These are phyloP conservation scores for Diplodia scrobiculata DNA, from an alignment of 2,329 filamentous ascomycete genomes.

Conservation along the genomic window DNA sequence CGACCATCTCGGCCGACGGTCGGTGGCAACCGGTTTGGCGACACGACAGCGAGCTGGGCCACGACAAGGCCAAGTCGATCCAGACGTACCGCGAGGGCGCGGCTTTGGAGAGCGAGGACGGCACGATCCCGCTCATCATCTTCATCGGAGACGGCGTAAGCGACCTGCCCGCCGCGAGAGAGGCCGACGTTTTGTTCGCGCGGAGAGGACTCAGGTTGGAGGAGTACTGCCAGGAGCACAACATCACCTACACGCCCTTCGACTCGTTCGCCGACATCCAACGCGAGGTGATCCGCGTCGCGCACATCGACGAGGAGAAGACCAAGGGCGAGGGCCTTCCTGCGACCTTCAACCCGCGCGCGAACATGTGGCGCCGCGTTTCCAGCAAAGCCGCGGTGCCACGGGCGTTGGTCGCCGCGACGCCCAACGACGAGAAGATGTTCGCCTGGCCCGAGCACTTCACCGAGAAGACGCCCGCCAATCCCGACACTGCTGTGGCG, in stretches of 20 bases:
- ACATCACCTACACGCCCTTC: constrained; percentile 62
- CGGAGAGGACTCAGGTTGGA: constrained; percentile 65
- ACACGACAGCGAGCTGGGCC: constrained; percentile 65
- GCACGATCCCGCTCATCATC: constrained; percentile 65
- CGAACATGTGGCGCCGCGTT: constrained; percentile 67
- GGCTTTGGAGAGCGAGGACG: constrained; percentile 59
- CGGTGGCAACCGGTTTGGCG: constrained; percentile 67
- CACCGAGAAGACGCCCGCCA: constrained; percentile 30
- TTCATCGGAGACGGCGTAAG: constrained; percentile 72
- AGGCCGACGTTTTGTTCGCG: constrained; percentile 69
- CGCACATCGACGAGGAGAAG: constrained; percentile 61
- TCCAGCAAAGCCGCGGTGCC: constrained; percentile 61
- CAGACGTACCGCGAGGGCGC: constrained; percentile 61
- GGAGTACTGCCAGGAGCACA: constrained; percentile 66
- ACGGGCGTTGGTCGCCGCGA: constrained; percentile 48
- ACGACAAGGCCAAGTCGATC: constrained; percentile 68
- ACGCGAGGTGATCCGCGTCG: constrained; percentile 60
- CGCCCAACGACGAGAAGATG: constrained; percentile 63
- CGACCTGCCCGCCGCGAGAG: constrained; percentile 65
- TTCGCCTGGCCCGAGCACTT: constrained; percentile 65
- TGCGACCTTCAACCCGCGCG: constrained; percentile 65
- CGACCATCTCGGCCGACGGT: constrained; percentile 60
- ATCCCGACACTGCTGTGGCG: constrained; percentile 25
- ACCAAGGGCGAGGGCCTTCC: constrained; percentile 63
- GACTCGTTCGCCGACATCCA: constrained; percentile 69